Conservation (phyloP, 495 filamentous ascomycete species). For the Aspergillus ellipticus region DNA sequence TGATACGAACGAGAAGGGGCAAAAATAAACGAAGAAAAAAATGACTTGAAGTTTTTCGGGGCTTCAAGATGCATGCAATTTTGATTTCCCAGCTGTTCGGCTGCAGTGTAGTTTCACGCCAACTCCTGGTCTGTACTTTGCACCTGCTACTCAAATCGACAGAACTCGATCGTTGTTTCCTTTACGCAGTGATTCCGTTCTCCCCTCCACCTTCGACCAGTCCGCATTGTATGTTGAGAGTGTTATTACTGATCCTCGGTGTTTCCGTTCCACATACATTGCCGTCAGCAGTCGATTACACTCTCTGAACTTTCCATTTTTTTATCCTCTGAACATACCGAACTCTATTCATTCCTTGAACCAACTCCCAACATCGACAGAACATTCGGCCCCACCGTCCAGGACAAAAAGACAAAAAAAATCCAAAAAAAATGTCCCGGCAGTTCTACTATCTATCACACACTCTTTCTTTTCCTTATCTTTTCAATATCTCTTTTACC, state of each 20-base stretch:
- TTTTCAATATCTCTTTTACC: conserved; percentile 1
- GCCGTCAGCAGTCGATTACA: background rate
- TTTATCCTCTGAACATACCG: conserved; percentile 7
- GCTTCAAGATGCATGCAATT: background rate
- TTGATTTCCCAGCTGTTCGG: background rate
- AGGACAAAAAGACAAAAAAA: background rate
- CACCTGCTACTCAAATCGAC: background rate
- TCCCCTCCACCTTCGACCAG: background rate
- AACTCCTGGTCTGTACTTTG: background rate
- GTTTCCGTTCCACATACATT: background rate
- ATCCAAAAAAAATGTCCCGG: conserved; percentile 3
- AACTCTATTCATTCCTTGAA: conserved; percentile 8
- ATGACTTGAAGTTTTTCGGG: background rate
- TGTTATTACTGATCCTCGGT: no score
- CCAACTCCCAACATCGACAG: background rate
- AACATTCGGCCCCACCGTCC: background rate
- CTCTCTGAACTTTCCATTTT: conserved; percentile 14
- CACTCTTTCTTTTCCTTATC: conserved; percentile 6
- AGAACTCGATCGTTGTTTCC: conserved; percentile 6
- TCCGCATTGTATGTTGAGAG: background rate
- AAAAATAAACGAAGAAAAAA: conserved; percentile 7
- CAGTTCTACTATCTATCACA: background rate
- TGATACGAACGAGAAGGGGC: conserved; percentile 2
- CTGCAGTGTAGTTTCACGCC: background rate
- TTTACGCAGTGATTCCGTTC: conserved; percentile 8